Base-by-base conservation (phyloP, 1,139 yeast genomes). In the Scheffersomyces parashehatae region DNA sequence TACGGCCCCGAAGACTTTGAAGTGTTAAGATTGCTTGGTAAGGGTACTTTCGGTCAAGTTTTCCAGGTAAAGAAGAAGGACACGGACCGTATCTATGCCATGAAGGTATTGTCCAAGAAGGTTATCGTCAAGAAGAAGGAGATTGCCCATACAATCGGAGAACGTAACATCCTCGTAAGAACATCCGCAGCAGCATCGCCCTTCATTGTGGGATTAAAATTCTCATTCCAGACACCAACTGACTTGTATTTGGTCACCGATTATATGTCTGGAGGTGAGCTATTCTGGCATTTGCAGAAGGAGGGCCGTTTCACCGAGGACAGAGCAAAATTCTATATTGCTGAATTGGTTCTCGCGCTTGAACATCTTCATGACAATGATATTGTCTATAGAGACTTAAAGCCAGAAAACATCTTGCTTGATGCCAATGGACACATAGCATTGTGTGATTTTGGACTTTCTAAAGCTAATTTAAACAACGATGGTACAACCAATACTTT, bases 351-450 rank as follows among this genome's bases (percentile, higher is more conserved):
- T 41, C 68, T 91, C 44, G 97, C 98, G 1, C 73, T 91, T 52
- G 97, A 91, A 66, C 96, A 88, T 64, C 77, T 91, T 51, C 98
- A 91, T 62, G 93, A 89, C 58, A 88, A 88, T 63, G 96, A 88
- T 57, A 88, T 91, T 55, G 96, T 91, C 46, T 91, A 91, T 68
- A 84, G 98, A 62, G 98, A 91, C 66, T 78, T 91, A 61, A 91
- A 91, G 66, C 98, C 98, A 3, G 98, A 91, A 67, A 91, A 91
- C 64, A 90, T 91, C 51, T 68, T 93, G 51, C 72, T 93, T 44
- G 99, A 93, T 69, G 97, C 97, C 13, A 89, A 90, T 67, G 99
- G 99, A 15, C 97, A 93, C 65, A 88, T 93, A 57, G 97, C 97
- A 0, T 75, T 93, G 45, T 93, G 98, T 73, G 99, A 93, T 67